Percentiles rank a stretch among this genome's conserved stretches.
Conservation (phyloP, 225 moss, liverwort and hornwort genomes). For the Rhytidiadelphus loreus region DNA sequence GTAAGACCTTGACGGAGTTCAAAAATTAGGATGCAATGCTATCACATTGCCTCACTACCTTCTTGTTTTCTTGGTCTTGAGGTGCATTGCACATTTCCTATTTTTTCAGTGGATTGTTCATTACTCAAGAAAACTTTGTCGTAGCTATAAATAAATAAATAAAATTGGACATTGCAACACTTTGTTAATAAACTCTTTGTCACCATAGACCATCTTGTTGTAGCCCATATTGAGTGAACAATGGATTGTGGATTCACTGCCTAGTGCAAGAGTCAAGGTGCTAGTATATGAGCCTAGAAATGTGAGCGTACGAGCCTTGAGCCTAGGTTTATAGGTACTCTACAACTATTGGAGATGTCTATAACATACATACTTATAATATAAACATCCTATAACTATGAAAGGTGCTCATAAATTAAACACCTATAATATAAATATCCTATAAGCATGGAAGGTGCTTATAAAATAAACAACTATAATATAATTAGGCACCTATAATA, state of each 20-base stretch:
- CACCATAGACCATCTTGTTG: background rate
- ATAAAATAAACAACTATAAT: too few species aligned
- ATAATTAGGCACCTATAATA: too few species aligned
- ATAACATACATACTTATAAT: too few species aligned
- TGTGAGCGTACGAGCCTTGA: too few species aligned
- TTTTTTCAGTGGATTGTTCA: background rate
- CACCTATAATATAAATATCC: too few species aligned
- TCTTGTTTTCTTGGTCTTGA: background rate
- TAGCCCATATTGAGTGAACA: background rate
- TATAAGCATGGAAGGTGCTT: too few species aligned
- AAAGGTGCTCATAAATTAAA: too few species aligned
- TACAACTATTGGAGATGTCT: too few species aligned
- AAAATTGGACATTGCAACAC: background rate
- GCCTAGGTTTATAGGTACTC: too few species aligned
- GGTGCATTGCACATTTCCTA: background rate
- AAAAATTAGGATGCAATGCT: background rate
- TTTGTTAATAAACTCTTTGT: accelerated
- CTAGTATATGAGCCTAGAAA: too few species aligned
- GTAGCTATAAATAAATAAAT: background rate
- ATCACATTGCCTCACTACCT: background rate
- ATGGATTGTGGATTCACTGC: accelerated
- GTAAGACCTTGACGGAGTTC: accelerated
- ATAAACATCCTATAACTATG: too few species aligned
- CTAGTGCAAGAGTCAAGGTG: background rate
- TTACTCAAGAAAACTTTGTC: accelerated